Evolutionary conservation across 2,329 filamentous ascomycete species (phyloP).

Genomic region (Cladosporium oxysporum): DNA sequence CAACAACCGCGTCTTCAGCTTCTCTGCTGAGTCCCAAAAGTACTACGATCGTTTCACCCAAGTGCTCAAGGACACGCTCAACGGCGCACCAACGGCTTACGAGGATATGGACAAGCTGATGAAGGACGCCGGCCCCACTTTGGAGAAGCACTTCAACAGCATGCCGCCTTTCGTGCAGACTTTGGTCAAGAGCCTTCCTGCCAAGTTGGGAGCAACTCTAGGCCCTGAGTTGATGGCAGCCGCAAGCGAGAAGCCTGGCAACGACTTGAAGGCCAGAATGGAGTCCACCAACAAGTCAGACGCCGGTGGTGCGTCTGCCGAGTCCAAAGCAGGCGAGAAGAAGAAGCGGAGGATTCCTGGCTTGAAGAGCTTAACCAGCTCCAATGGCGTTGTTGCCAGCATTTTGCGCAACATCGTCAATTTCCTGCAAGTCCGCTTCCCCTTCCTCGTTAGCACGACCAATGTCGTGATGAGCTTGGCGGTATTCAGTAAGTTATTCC

Average conservation of each 20-base stretch:
- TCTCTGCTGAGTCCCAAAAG: slow-evolving; percentile 81
- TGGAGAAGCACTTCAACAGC: slow-evolving; percentile 64
- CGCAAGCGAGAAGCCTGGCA: slow-evolving; percentile 66
- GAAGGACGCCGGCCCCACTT: slow-evolving; percentile 62
- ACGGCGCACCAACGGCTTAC: slow-evolving; percentile 91
- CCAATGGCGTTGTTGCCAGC: slow-evolving; percentile 80
- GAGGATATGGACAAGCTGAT: slow-evolving; percentile 76
- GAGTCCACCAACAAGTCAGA: slow-evolving; percentile 38
- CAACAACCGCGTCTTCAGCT: slow-evolving; percentile 82
- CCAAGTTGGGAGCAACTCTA: slow-evolving; percentile 73
- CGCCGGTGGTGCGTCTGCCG: slow-evolving; percentile 18
- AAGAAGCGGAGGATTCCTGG: slow-evolving; percentile 69
- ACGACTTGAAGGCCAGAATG: slow-evolving; percentile 42
- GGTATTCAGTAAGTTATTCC: slow-evolving; percentile 66
- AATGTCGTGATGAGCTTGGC: slow-evolving; percentile 90
- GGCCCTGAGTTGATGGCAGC: slow-evolving; percentile 82
- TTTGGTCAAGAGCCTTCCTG: slow-evolving; percentile 79
- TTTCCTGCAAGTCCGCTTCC: slow-evolving; percentile 83
- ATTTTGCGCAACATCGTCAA: slow-evolving; percentile 90
- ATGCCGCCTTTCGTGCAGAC: slow-evolving; percentile 81
- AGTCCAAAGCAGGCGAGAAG: slow-evolving; percentile 50
- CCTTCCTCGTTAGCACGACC: slow-evolving; percentile 79
- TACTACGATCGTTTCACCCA: slow-evolving; percentile 82
- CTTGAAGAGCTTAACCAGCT: slow-evolving; percentile 76
- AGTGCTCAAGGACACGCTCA: slow-evolving; percentile 87